Conservation (phyloP, 2,329 filamentous ascomycete species). For the Alternaria sp. region DNA sequence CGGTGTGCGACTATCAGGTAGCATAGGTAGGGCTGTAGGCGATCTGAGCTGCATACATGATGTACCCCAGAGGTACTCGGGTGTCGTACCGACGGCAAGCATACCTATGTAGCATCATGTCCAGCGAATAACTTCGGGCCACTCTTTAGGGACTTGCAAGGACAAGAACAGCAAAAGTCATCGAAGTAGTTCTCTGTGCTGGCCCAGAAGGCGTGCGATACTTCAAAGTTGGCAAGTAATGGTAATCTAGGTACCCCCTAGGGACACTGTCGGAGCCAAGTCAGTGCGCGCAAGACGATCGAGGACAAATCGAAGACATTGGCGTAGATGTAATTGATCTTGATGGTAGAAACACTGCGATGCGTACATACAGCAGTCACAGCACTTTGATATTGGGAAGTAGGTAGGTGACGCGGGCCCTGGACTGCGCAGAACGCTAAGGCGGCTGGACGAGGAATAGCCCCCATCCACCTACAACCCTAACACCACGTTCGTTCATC, state of each 20-base stretch:
- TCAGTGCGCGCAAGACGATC: neutral
- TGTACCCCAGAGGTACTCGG: neutral
- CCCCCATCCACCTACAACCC: constrained; percentile 7
- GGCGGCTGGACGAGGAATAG: constrained; percentile 15
- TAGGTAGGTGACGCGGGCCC: constrained; percentile 10
- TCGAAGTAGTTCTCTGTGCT: neutral
- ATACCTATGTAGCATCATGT: neutral
- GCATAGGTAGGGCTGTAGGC: neutral
- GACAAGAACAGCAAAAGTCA: neutral
- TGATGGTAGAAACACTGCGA: neutral
- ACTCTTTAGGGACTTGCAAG: neutral
- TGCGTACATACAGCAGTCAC: neutral
- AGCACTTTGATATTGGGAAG: constrained; percentile 10
- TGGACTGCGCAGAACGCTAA: constrained; percentile 5
- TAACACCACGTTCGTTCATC: constrained; percentile 1
- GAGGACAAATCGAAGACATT: neutral
- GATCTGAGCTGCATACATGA: neutral
- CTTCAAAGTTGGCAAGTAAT: neutral
- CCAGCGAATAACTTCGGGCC: neutral
- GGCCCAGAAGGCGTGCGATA: neutral
- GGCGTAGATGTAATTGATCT: neutral
- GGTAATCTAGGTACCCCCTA: neutral
- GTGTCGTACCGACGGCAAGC: neutral
- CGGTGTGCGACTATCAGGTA: neutral
- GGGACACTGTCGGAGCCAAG: neutral